These are phyloP conservation scores for Diaporthe amygdali DNA, from an alignment of 2,329 filamentous ascomycete genomes.

Conservation along the genomic window DNA sequence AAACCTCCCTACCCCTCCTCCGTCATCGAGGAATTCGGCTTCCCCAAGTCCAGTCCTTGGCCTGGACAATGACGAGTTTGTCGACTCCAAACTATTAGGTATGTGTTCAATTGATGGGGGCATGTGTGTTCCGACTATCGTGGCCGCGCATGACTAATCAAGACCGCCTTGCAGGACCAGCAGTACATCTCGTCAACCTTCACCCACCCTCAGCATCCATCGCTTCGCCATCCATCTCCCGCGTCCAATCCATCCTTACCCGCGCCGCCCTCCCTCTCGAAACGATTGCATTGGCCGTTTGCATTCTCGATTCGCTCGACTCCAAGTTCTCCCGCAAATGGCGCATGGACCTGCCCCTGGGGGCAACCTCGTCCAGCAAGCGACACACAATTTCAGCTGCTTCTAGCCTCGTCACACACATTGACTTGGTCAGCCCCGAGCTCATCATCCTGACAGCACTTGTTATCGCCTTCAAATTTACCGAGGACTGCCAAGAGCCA, in stretches of 20 bases:
- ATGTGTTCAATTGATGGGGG: constrained; percentile 30
- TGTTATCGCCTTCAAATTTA: constrained; percentile 69
- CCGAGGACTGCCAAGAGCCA: constrained; percentile 61
- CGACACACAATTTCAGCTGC: constrained; percentile 55
- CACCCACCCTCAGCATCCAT: constrained; percentile 68
- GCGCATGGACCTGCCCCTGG: constrained; percentile 63
- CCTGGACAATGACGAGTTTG: constrained; percentile 49
- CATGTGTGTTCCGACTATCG: constrained; percentile 34
- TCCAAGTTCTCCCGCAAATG: constrained; percentile 67
- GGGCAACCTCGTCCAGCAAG: constrained; percentile 39
- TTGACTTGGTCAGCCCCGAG: constrained; percentile 66
- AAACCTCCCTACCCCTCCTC: constrained; percentile 70
- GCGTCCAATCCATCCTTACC: constrained; percentile 65
- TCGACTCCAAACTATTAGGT: constrained; percentile 49
- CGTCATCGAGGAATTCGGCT: constrained; percentile 53
- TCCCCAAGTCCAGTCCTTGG: constrained; percentile 48
- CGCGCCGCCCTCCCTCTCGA: constrained; percentile 64
- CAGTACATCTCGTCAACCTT: constrained; percentile 70
- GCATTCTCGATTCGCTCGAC: constrained; percentile 69
- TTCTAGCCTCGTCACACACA: constrained; percentile 47
- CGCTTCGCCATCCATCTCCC: constrained; percentile 59
- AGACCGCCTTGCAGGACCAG: constrained; percentile 54
- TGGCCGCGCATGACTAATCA: constrained; percentile 25
- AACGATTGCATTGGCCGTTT: constrained; percentile 67
- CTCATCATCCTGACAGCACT: constrained; percentile 67